phyloP scores from a whole-genome alignment of 2,329 filamentous ascomycete species.

The Paracamarosporium sp. region DNA sequence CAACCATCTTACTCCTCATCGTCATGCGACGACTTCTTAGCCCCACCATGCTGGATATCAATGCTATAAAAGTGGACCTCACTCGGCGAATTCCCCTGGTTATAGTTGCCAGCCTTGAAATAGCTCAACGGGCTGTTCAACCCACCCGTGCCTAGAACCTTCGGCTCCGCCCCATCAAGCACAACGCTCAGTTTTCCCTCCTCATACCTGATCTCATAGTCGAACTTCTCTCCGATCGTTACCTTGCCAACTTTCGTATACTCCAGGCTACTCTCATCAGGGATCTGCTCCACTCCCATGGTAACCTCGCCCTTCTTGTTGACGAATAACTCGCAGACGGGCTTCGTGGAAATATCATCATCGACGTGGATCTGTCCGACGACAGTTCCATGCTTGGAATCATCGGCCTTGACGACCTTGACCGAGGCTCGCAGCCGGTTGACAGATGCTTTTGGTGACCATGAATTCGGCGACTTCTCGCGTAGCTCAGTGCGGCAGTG shows the following conservation, averaged over 20 bases:
- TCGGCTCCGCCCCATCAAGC: constrained; percentile 18
- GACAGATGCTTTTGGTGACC: constrained; percentile 41
- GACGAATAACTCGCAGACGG: constrained; percentile 51
- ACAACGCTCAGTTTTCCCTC: constrained; percentile 33
- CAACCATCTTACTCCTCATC: neutral
- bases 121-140: constrained; percentile 25
- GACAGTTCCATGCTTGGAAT: constrained; percentile 46
- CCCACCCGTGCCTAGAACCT: constrained; percentile 20
- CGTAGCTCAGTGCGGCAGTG: constrained; percentile 55
- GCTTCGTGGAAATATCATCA: constrained; percentile 45
- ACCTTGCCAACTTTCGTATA: constrained; percentile 43
- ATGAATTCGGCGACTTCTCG: constrained; percentile 39
- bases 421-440: constrained; percentile 45
- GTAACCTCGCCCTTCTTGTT: constrained; percentile 41
- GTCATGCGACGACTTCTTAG: neutral
- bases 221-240: constrained; percentile 41
- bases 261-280: constrained; percentile 36
- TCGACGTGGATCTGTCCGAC: constrained; percentile 52
- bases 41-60: constrained; percentile 11
- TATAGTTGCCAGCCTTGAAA: constrained; percentile 34
- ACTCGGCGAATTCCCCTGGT: constrained; percentile 25
- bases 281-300: constrained; percentile 50
- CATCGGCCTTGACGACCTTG: constrained; percentile 35
- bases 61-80: constrained; percentile 27
- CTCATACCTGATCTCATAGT: constrained; percentile 49